A percentile compares a stretch with the other conserved stretches of the same genome.
Evolutionary conservation across 495 filamentous ascomycete species (phyloP).

Genomic region (Pseudoneurospora amorphoporcata): DNA sequence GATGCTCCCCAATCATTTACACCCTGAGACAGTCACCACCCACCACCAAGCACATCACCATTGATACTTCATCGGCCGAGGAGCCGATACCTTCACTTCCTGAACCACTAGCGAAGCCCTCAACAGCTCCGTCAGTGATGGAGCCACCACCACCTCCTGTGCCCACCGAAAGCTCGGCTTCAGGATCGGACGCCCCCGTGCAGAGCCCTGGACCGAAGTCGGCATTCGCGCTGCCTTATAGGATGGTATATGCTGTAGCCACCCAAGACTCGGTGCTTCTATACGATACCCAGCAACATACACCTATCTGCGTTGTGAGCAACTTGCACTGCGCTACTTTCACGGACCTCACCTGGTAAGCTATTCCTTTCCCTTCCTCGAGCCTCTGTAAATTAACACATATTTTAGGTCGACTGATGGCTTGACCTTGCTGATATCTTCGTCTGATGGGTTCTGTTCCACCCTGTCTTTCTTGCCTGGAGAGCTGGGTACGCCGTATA

Average conservation of each 20-base stretch:
- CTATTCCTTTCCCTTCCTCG: conserved; percentile 1
- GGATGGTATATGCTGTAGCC: conserved; percentile 92
- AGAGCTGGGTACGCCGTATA: conserved; percentile 82
- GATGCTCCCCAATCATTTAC: conserved; percentile 87
- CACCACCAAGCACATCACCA: conserved; percentile 75
- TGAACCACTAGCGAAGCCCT: conserved; percentile 60
- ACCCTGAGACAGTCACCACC: conserved; percentile 59
- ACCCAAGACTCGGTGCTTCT: conserved; percentile 94
- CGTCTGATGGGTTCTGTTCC: conserved; percentile 96
- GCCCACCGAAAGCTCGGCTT: conserved; percentile 27
- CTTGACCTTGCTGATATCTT: conserved; percentile 84
- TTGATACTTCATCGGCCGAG: conserved; percentile 84
- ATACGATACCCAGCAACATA: conserved; percentile 95
- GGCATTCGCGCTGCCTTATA: conserved; percentile 79
- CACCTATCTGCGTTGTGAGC: conserved; percentile 84
- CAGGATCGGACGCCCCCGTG: conserved; percentile 41
- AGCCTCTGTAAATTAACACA: conserved; percentile 15
- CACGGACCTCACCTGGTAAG: conserved; percentile 90
- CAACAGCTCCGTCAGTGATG: conserved; percentile 54
- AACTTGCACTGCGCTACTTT: conserved; percentile 97
- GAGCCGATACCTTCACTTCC: conserved; percentile 75
- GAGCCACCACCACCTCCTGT: conserved; percentile 66
- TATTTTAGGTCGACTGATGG: conserved; percentile 84
- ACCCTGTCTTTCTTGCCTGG: conserved; percentile 72
- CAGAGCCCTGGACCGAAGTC: conserved; percentile 47